Evolutionary conservation across 225 moss, liverwort and hornwort species (phyloP).

Genomic region (Neckera pumila): DNA sequence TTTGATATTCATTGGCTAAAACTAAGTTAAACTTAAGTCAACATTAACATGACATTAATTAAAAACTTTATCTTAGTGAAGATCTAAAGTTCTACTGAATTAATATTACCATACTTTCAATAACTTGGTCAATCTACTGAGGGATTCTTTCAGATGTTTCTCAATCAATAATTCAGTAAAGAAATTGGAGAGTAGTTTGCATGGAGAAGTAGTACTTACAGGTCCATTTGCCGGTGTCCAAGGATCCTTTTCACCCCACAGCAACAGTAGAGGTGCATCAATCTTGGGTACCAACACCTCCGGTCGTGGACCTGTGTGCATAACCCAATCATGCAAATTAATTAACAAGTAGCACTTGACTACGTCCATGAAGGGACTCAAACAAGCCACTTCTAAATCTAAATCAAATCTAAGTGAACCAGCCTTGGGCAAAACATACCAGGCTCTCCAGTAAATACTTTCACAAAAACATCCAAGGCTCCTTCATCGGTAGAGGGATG

Average conservation of each 20-base stretch:
- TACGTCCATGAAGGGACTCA: neutral
- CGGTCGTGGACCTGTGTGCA: slow-evolving; percentile 80
- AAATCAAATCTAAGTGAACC: neutral
- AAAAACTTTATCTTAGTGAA: neutral
- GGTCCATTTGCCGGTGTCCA: slow-evolving; percentile 99
- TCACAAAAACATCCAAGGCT: slow-evolving; percentile 91
- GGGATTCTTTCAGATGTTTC: neutral
- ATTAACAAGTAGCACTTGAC: neutral
- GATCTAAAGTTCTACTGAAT: neutral
- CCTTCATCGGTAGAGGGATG: slow-evolving; percentile 89
- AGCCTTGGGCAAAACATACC: slow-evolving; percentile 21
- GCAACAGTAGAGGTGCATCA: slow-evolving; percentile 51
- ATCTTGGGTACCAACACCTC: slow-evolving; percentile 72
- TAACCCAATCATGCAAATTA: neutral
- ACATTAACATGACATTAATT: neutral
- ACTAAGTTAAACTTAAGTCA: neutral
- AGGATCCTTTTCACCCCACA: slow-evolving; percentile 97
- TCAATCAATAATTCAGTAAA: neutral
- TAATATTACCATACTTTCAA: neutral
- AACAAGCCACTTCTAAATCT: neutral
- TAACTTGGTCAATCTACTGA: neutral
- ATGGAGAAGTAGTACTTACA: slow-evolving; percentile 22
- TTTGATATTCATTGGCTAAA: neutral
- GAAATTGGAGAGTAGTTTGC: neutral
- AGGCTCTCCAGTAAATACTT: slow-evolving; percentile 93